Base-by-base conservation (phyloP, 257 asterid species). In the Ocimum tenuiflorum region DNA sequence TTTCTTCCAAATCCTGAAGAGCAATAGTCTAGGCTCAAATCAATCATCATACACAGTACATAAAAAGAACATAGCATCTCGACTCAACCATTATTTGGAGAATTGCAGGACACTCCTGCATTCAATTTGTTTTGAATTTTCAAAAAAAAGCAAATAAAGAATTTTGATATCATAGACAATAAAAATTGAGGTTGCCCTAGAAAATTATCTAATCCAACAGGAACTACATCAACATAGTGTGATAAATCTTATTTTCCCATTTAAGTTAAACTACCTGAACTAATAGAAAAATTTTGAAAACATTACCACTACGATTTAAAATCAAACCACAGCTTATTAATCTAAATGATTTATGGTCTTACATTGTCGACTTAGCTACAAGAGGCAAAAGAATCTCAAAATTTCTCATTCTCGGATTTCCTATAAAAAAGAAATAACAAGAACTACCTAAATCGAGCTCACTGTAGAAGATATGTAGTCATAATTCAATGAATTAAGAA, bases 201-300 rank as follows among this genome's bases (percentile, higher is more conserved):
- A 56, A 48, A 57, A 39, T n/a, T 18, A n/a, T 47, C 41, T 19
- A 12, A 33, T n/a, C 59, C 60, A 74, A 38, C 68, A 35, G 54
- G 65, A 38, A 55, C 65, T 39, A 29, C 58, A 15, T 51, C 31
- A 50, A 1, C 15, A 7, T n/a, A n/a, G 52, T 23, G 17, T 33
- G 38, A 54, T 10, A 6, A 19, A 18, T 31, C 35, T 46, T 10
- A 39, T 55, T 41, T 38, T 20, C 27, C 17, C 61, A 22, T 10
- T 70, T 59, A 53, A 59, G 38, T 14, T 35, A 63, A 38, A 68
- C 63, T 55, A 39, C 53, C 27, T 43, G 47, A 61, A 61, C 60
- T 39, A 22, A 46, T 60, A 11, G n/a, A 22, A 60, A 63, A 20
- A n/a, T n/a, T 7, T 35, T 23, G 35, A 41, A 23, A 22, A 12